Percentiles rank a stretch among this genome's conserved stretches.
Conservation (phyloP, 495 filamentous ascomycete genomes). For the Neurospora sp. region DNA sequence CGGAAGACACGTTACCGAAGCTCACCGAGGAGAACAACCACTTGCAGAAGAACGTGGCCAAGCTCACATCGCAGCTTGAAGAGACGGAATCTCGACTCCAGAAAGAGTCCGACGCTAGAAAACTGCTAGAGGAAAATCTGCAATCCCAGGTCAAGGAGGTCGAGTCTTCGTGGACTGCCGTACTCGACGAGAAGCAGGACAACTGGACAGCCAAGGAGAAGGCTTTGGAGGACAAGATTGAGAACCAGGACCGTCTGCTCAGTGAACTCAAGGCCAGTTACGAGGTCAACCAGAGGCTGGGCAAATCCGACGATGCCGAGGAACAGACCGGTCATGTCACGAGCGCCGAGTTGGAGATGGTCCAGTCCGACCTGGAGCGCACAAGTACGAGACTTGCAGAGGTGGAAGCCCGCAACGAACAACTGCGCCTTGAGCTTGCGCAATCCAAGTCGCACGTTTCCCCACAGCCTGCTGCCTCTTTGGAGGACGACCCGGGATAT, state of each 20-base stretch:
- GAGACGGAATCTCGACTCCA: constrained; percentile 68
- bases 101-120: constrained; percentile 59
- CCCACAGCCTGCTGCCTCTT: constrained; percentile 39
- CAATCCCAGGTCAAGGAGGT: constrained; percentile 75
- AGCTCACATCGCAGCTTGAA: constrained; percentile 86
- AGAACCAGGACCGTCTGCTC: constrained; percentile 83
- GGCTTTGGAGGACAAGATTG: constrained; percentile 81
- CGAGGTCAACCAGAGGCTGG: constrained; percentile 88
- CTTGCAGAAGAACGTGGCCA: constrained; percentile 65
- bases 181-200: constrained; percentile 87
- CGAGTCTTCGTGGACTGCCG: constrained; percentile 81
- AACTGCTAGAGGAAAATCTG: constrained; percentile 63
- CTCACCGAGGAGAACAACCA: constrained; percentile 79
- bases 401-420: constrained; percentile 89
- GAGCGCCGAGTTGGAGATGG: constrained; percentile 86
- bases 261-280: constrained; percentile 96
- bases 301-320: constrained; percentile 54
- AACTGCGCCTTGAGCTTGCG: constrained; percentile 79
- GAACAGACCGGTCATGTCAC: constrained; percentile 53
- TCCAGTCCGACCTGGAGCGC: constrained; percentile 81
- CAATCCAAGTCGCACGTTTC: constrained; percentile 71
- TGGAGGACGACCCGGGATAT: constrained; percentile 83
- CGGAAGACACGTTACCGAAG: constrained; percentile 83
- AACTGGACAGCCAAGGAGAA: constrained; percentile 96
- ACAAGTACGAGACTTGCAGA: constrained; percentile 81